Percentiles rank a stretch among this genome's conserved stretches.
Conservation (phyloP, 495 filamentous ascomycete species). For the Aspergillus bridgeri region DNA sequence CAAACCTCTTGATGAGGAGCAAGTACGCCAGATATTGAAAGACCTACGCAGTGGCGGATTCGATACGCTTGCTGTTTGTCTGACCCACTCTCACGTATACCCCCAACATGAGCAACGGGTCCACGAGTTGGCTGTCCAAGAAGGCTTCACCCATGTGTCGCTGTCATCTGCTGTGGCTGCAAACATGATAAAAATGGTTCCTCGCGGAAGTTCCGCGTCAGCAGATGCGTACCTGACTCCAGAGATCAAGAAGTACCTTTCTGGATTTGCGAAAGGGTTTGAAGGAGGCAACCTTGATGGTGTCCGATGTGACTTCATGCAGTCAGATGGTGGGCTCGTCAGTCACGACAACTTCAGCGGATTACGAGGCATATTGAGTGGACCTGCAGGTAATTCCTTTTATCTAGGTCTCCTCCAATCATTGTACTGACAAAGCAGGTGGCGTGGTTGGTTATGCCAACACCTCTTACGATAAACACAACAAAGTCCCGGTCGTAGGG, state of each 20-base stretch:
- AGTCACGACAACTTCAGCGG: slow-evolving; percentile 56
- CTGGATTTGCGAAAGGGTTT: slow-evolving; percentile 70
- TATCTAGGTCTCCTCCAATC: too few relatives aligned
- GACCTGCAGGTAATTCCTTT: slow-evolving; percentile 41
- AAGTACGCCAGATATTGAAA: slow-evolving; percentile 40
- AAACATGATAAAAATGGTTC: slow-evolving; percentile 80
- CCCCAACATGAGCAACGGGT: slow-evolving; percentile 51
- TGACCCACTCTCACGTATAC: slow-evolving; percentile 54
- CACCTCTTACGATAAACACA: slow-evolving; percentile 85
- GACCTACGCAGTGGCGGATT: slow-evolving; percentile 42
- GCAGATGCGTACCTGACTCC: slow-evolving; percentile 97
- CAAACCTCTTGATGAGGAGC: slow-evolving; percentile 34
- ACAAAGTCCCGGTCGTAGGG: slow-evolving; percentile 86
- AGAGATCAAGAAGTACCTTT: slow-evolving; percentile 91
- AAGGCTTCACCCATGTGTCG: slow-evolving; percentile 54
- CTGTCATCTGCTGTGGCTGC: slow-evolving; percentile 44
- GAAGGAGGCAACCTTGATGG: slow-evolving; percentile 48
- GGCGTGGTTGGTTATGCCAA: slow-evolving; percentile 90
- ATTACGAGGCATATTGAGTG: slow-evolving; percentile 56
- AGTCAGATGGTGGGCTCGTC: slow-evolving; percentile 54
- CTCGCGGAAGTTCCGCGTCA: slow-evolving; percentile 88
- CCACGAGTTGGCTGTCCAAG: slow-evolving; percentile 45
- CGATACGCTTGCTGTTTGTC: slow-evolving; percentile 47
- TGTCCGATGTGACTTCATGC: slow-evolving; percentile 52
- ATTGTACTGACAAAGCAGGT: slow-evolving; percentile 27